Base-by-base conservation (phyloP, 164 flowering plant genomes). In the Malania oleifera region DNA sequence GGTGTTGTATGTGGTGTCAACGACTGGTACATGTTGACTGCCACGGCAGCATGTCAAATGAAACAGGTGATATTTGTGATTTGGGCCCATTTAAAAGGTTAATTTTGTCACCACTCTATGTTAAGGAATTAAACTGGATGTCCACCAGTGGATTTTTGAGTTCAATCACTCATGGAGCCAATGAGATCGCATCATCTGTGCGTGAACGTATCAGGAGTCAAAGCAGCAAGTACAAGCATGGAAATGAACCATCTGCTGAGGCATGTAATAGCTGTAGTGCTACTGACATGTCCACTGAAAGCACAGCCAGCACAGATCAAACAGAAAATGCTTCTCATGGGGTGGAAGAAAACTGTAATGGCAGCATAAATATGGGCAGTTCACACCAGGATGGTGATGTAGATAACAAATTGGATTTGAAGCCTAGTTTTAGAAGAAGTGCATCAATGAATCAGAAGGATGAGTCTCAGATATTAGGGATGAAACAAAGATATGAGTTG, bases 1-100 rank as follows among this genome's bases (percentile, higher is more conserved):
- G 97, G 97, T 84, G 87, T 66, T 95, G 99, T 81, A 65, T 88
- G 80, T 95, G 99, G 99, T 95, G 99, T 70, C 99, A 95, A 62
- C 78, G 88, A 50, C 70, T 90, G 40, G 95, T 95, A n/a, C 99
- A 90, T 68, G 85, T 88, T 43, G 97, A 90, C 70, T 95, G 99
- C 60, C 97, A 88, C 41, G 68, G 66, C 63, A 75, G 60, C 57
- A 71, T 85, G 89, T 81, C 72, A 29, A 79, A 64, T 73, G 99
- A 93, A 75, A 77, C 75, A 1, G 91, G 96, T 59, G 95, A 91
- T 71, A 67, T 83, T 50, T 95, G 99, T 82, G 97, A 95, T 78
- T 64, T 95, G 67, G 99, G 99, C 20, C 82, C 88, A 48, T 85
- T 76, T 56, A 86, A 69, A 70, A 85, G 97, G 75, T 65, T 90